phyloP scores from a whole-genome alignment of 2,329 filamentous ascomycete species.

The Thielaviopsis punctulata region DNA sequence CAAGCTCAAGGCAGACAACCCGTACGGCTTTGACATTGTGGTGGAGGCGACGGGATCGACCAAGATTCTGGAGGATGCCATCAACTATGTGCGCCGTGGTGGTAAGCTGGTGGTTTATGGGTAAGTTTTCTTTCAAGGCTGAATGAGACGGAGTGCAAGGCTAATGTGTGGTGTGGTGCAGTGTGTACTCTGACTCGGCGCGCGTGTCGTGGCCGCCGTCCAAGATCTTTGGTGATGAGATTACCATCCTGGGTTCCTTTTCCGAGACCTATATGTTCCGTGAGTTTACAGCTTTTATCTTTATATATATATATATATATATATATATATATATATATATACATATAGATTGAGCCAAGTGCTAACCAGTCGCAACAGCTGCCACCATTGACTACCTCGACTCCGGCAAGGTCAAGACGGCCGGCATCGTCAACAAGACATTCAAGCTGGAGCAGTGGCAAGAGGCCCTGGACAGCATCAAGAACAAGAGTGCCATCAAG shows the following conservation, averaged over 20 bases:
- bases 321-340: too few species aligned
- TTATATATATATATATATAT: background rate
- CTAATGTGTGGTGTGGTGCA: constrained; percentile 10
- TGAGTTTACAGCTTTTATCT: constrained; percentile 20
- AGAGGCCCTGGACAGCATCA: constrained; percentile 53
- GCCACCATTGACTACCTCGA: constrained; percentile 36
- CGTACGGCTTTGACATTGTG: constrained; percentile 56
- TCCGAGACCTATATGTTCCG: constrained; percentile 59
- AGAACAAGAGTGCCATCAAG: constrained; percentile 57
- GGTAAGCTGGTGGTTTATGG: constrained; percentile 56
- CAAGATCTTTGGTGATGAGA: constrained; percentile 53
- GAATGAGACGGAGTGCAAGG: background rate
- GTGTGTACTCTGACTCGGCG: constrained; percentile 46
- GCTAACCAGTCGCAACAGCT: constrained; percentile 15
- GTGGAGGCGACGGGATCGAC: constrained; percentile 53
- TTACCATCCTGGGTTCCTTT: constrained; percentile 57
- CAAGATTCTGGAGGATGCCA: constrained; percentile 51
- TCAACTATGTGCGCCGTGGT: constrained; percentile 54
- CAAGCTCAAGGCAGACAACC: constrained; percentile 45
- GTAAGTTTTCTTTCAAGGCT: constrained; percentile 14
- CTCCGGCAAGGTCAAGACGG: constrained; percentile 42
- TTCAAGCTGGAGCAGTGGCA: constrained; percentile 59
- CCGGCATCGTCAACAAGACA: constrained; percentile 55
- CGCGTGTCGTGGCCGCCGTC: constrained; percentile 51
- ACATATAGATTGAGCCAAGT: too few species aligned